Percentiles rank a stretch among this genome's conserved stretches.
These are phyloP conservation scores for Mediolabrus comicus DNA, from an alignment of 108 stramenopile genomes.

Conservation along the genomic window DNA sequence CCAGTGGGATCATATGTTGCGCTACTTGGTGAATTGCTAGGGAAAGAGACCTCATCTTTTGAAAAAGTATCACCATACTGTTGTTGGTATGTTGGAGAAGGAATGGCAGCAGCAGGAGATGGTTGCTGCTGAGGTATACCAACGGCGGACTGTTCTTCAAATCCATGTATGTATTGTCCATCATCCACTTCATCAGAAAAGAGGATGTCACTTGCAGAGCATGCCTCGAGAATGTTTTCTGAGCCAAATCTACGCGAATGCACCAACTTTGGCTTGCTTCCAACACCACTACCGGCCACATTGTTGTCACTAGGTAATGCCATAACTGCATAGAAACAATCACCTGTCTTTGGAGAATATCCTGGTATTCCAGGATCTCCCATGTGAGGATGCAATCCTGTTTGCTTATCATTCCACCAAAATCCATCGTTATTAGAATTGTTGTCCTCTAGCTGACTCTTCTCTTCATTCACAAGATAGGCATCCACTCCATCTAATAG, in stretches of 20 bases:
- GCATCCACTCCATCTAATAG: constrained; percentile 35
- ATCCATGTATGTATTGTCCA: background rate
- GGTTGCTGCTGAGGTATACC: background rate
- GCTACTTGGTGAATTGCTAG: background rate
- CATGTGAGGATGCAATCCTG: constrained; percentile 15
- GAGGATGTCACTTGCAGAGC: constrained; percentile 36
- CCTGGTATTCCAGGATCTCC: constrained; percentile 23
- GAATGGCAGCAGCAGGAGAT: background rate
- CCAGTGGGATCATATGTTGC: background rate
- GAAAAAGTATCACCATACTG: background rate
- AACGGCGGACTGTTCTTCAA: background rate
- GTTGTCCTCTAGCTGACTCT: background rate
- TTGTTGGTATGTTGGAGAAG: background rate
- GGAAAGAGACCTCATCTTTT: no score
- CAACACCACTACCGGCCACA: background rate
- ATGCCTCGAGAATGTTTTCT: constrained; percentile 17
- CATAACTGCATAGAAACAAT: constrained; percentile 45
- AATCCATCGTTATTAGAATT: background rate
- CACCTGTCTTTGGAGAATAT: constrained; percentile 14
- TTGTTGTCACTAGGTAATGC: constrained; percentile 12
- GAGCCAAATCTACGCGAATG: constrained; percentile 39
- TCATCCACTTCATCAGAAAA: background rate
- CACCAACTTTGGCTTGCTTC: constrained; percentile 10
- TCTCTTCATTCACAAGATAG: constrained; percentile 4
- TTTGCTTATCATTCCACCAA: constrained; percentile 25